Conservation (phyloP, 352 stramenopile species). For the Sclerospora graminicola region DNA sequence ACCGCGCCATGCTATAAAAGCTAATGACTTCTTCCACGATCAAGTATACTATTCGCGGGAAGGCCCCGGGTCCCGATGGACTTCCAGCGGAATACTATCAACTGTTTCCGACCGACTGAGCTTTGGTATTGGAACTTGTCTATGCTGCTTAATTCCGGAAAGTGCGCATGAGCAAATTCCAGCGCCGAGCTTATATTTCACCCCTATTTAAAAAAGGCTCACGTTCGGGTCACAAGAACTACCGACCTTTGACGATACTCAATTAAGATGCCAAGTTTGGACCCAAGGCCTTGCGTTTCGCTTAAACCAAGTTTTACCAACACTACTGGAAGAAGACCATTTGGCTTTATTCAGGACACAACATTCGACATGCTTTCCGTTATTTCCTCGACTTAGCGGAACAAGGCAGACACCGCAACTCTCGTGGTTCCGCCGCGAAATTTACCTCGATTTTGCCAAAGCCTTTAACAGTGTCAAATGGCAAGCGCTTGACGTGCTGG, state of each 20-base stretch:
- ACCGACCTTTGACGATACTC: not conserved
- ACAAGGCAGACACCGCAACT: not conserved
- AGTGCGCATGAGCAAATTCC: not conserved
- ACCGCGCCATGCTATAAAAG: no score
- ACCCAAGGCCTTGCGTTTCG: not conserved
- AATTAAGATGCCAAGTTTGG: not conserved
- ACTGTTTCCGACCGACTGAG: not conserved
- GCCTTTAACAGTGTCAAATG: conserved; percentile 5
- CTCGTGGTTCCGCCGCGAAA: not conserved
- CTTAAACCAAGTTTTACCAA: not conserved
- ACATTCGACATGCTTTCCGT: not conserved
- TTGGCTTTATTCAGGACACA: not conserved
- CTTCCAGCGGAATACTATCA: not conserved
- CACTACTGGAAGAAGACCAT: not conserved
- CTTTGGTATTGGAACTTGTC: no score
- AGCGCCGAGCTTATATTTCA: not conserved
- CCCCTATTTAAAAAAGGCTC: not conserved
- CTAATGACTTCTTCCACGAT: no score
- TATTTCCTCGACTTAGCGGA: not conserved
- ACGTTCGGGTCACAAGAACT: not conserved
- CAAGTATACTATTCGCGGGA: not conserved
- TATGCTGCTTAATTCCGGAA: no score
- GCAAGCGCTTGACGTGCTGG: conserved; percentile 1
- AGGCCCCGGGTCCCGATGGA: not conserved
- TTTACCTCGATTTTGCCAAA: conserved; percentile 2